Base-by-base conservation (phyloP, 225 moss, liverwort and hornwort genomes). In the Anthoceros angustus region DNA sequence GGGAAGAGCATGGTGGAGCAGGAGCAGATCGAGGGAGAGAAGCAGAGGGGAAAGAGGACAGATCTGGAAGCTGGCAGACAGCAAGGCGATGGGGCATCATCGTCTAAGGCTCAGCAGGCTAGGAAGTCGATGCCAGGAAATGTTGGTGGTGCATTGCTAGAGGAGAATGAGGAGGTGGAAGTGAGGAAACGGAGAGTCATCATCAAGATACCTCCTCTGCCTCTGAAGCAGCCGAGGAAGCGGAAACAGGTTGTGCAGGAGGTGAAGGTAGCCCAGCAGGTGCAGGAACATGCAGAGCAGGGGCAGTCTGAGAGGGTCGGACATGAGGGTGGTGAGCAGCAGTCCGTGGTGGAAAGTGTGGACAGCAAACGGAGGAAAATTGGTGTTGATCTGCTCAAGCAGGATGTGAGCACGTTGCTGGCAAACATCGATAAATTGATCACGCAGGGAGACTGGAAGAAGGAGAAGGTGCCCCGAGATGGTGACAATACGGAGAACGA, bases 141-240 rank as follows among this genome's bases (percentile, higher is more conserved):
- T 2, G 55, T 55, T 15, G 70, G 63, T 75, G 41, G 77, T 61
- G 41, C 69, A 68, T 61, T 21, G 18, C 61, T 55, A 61, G 67
- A 71, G 23, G 43, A 40, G 12, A 77, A 68, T 49, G 64, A 49
- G 48, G 45, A 62, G 69, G 63, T 69, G 18, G 83, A 83, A 73
- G 64, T 77, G 67, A 75, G 80, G 66, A 79, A 80, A 63, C 83
- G 80, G 69, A 74, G 80, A 63, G 75, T 83, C 42, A 75, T 83
- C 40, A 75, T 83, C 68, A 79, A 80, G 79, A 83, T 83, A 40
- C 83, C 83, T 43, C 67, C 82, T 67, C 70, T 77, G 62, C 77
- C 73, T 64, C 71, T 71, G 63, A 74, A 72, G 65, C 11, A 60
- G 39, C 39, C 3, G 68, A 70, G 42, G 63, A 70, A 73, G 68